Base-by-base conservation (phyloP, 345 rosid genomes). In the Passiflora organensis region DNA sequence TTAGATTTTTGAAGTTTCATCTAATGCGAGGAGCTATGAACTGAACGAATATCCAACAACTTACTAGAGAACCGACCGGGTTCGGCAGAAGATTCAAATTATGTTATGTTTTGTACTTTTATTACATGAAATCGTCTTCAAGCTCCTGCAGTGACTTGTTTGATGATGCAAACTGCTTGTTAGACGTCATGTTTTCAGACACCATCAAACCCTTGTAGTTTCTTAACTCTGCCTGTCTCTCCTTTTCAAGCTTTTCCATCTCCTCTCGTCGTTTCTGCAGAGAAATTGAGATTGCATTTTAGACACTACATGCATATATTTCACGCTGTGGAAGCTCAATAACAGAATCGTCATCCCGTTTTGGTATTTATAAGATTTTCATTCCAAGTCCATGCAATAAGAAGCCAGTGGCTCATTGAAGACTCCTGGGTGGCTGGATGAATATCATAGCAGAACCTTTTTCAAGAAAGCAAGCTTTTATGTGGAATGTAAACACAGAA, bases 131-230 rank as follows among this genome's bases (percentile, higher is more conserved):
- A 72, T 89, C 99, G 4, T 93, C 99, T 77, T 93, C 99, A 17
- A 93, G 72, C 72, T 93, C 99, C 82, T 89, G 95, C 70, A 93
- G 46, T 18, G 95, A 84, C 76, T 86, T 93, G 82, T 50, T 81
- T 69, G 76, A 77, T 23, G 86, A 74, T 51, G 95, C 96, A 57
- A 89, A 78, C 59, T 93, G 79, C 76, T 93, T 93, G 82, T 93
- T 89, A 14, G 95, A 89, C 54, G 95, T 88, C 96, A 93, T 93
- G 25, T 89, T 93, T 6, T 93, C 96, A 17, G 94, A 59, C 20
- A 93, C 95, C 99, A 93, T 93, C 79, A 93, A 53, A 16, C 94
- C 91, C 66, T 89, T 93, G 87, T 89, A 93, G 87, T 96, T 93
- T 75, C 95, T 77, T 70, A 84, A 58, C 73, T 93, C 96, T 47